phyloP scores from a whole-genome alignment of 495 filamentous ascomycete species.

The Wilcoxina mikolae region DNA sequence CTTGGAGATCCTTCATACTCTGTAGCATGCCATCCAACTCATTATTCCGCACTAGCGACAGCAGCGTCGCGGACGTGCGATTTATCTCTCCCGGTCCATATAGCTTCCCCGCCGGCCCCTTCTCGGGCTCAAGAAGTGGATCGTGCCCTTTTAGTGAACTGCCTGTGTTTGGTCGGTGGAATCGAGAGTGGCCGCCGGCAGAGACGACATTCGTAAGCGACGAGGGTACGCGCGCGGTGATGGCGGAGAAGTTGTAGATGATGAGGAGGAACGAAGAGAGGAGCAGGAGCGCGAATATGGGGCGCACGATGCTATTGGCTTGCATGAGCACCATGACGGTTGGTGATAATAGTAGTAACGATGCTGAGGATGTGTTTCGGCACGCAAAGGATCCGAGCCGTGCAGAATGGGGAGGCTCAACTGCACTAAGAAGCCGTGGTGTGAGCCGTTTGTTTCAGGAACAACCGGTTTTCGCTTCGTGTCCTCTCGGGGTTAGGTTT shows the following conservation, averaged over 20 bases:
- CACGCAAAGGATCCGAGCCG: too few relatives aligned
- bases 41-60: conserved; percentile 84
- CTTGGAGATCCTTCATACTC: conserved; percentile 78
- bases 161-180: conserved; percentile 17
- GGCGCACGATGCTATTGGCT: conserved; percentile 15
- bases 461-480: too few relatives aligned
- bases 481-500: too few relatives aligned
- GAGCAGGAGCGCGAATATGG: conserved; percentile 14
- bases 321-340: conserved; percentile 17
- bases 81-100: conserved; percentile 22
- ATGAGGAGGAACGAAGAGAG: conserved; percentile 17
- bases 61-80: conserved; percentile 81
- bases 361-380: too few relatives aligned
- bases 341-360: too few relatives aligned
- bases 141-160: conserved; percentile 27
- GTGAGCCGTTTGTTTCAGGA: too few relatives aligned
- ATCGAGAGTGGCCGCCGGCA: conserved; percentile 7
- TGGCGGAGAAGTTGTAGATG: conserved; percentile 22
- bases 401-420: too few relatives aligned
- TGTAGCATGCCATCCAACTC: conserved; percentile 71
- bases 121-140: conserved; percentile 25
- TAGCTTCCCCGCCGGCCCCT: conserved; percentile 22
- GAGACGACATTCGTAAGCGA: conserved; percentile 1
- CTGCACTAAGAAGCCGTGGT: too few relatives aligned
- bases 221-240: background rate